Evolutionary conservation across 179 eudicot genomes (phyloP), one percentile per base, ranked within the genome.

Genomic region (Carnegiea gigantea): DNA sequence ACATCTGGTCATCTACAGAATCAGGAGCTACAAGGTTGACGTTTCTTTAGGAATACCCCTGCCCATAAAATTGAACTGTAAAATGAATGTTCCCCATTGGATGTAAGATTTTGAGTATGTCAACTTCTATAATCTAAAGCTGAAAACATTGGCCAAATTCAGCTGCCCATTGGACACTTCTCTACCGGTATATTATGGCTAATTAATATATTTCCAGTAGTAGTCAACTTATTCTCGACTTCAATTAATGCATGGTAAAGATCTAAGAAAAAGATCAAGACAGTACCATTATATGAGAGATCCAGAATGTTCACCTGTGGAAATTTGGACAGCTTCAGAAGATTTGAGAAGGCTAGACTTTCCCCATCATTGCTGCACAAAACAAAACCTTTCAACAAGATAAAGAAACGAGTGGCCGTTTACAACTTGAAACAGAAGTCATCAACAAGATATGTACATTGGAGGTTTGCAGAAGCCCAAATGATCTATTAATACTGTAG

Each of bases 391-490:
- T 36, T 76, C 60, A 64, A 80, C 21, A 59, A 70, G 67, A 74
- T 10, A 72, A 30, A 43, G 36, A 79, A 77, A 26, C 38, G 40
- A 72, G 77, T 60, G 44, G 28, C 72, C 46, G 23, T 75, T 49
- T 49, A 13, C 18, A 17, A 51, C 18, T 51, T 78, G 26, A 23
- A 36, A 75, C 2, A 54, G 78, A 57, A 64, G 54, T 70, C 33
- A 43, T 38, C 21, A 65, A 75, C 43, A 74, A 53, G 81, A 78
- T 65, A 72, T 76, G 83, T 90, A 91, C 98, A 15, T 78, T 76
- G 98, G 98, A 48, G 95, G 93, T 70, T 92, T 91, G 87, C 98
- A 95, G 88, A 95, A 95, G 60, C 92, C 98, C 82, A 95, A 54
- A 86, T 95, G 98, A 89, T 95, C 98, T 78, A 93, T 85, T 70